These are phyloP conservation scores for Albatrellus sp. DNA, from an alignment of 1,284 basidiomycete genomes.

Conservation along the genomic window DNA sequence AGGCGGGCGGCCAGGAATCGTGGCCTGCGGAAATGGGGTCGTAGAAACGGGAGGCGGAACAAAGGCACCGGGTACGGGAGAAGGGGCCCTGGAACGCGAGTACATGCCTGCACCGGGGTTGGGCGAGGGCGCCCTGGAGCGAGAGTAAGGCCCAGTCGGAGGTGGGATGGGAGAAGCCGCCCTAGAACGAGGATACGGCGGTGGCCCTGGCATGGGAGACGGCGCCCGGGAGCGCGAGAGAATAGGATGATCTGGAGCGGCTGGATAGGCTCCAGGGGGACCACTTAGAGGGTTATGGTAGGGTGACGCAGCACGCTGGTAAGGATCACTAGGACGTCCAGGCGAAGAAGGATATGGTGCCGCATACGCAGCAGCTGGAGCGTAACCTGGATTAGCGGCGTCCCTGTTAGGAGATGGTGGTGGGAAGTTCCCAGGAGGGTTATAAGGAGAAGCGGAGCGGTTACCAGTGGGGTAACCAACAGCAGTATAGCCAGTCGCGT, in stretches of 20 bases:
- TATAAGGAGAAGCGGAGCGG: constrained; percentile 13
- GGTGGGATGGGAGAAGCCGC: constrained; percentile 6
- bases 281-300: constrained; percentile 9
- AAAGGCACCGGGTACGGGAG: constrained; percentile 21
- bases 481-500: constrained; percentile 13
- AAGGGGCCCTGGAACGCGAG: constrained; percentile 19
- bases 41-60: constrained; percentile 1
- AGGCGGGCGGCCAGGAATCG: constrained; percentile 5
- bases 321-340: constrained; percentile 5
- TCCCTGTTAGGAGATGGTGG: constrained; percentile 10
- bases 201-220: constrained; percentile 10
- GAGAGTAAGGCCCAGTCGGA: constrained; percentile 1
- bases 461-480: constrained; percentile 10
- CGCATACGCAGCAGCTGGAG: constrained; percentile 12
- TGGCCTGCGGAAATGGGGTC: constrained; percentile 2
- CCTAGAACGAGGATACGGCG: constrained; percentile 3
- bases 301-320: constrained; percentile 11
- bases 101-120: constrained; percentile 5
- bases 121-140: constrained; percentile 8
- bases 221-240: constrained; percentile 14
- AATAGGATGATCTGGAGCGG: constrained; percentile 7
- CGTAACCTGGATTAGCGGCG: constrained; percentile 5
- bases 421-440: constrained; percentile 5
- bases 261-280: constrained; percentile 4
- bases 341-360: constrained; percentile 5